Conservation (phyloP, 306 rosid genomes). For the Alnus rubra region DNA sequence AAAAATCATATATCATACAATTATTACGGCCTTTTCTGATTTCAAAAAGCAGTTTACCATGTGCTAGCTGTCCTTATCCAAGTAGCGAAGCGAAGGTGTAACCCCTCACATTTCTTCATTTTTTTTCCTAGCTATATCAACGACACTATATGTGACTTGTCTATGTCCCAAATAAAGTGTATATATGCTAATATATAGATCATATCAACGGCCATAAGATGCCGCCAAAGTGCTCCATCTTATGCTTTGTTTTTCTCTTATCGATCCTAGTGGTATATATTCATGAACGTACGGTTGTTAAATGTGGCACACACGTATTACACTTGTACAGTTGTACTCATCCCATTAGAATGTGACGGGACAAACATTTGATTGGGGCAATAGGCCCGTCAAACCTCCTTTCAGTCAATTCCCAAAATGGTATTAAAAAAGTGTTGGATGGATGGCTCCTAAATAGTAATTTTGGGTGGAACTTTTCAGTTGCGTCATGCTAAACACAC, state of each 20-base stretch:
- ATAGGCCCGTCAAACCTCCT: background rate
- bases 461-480: background rate
- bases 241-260: background rate
- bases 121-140: background rate
- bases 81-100: background rate
- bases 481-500: slow-evolving; percentile 3
- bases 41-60: background rate
- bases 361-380: background rate
- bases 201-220: background rate
- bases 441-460: background rate
- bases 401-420: background rate
- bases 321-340: background rate
- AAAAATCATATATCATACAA: background rate
- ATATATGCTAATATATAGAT: background rate
- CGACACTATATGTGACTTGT: background rate
- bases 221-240: background rate
- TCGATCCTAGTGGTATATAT: too few species aligned
- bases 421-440: background rate
- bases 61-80: slow-evolving; percentile 8
- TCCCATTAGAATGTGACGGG: background rate
- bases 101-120: background rate
- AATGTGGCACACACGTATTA: too few species aligned
- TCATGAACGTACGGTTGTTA: too few species aligned
- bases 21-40: background rate
- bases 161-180: background rate